Conservation (phyloP, 2,329 filamentous ascomycete species). For the Phyllosticta citribraziliensis region DNA sequence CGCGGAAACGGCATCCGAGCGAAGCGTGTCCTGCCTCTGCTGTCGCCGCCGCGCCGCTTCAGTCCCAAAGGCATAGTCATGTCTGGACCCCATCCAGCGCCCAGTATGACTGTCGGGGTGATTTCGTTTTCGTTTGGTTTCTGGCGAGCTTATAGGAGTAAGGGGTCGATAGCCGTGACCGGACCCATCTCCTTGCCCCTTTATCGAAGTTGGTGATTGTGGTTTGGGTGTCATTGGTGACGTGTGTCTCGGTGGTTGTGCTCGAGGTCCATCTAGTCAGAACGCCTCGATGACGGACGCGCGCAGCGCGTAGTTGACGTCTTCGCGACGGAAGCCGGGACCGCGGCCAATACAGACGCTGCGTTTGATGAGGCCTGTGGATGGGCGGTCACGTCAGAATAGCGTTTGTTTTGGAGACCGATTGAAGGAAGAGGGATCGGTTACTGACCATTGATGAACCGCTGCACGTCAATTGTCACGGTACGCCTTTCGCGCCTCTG, state of each 20-base stretch:
- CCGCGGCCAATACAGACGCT: slow-evolving; percentile 35
- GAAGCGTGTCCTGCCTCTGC: neutral
- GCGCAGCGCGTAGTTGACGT: slow-evolving; percentile 33
- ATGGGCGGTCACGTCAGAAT: neutral
- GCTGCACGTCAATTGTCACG: slow-evolving; percentile 34
- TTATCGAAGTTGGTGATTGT: neutral
- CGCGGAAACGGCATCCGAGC: neutral
- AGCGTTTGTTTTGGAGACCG: neutral
- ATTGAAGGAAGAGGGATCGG: neutral
- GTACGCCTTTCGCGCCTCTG: slow-evolving; percentile 23
- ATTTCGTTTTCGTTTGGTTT: neutral
- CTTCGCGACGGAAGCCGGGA: slow-evolving; percentile 33
- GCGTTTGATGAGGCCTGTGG: slow-evolving; percentile 25
- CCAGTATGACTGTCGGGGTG: neutral
- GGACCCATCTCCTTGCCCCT: neutral
- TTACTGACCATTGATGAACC: slow-evolving; percentile 34
- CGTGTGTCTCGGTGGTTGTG: neutral
- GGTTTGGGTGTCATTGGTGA: neutral
- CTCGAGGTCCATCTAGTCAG: slow-evolving; percentile 4
- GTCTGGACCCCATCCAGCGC: neutral
- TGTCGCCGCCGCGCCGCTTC: neutral
- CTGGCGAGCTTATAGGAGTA: neutral
- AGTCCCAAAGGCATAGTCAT: neutral
- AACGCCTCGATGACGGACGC: slow-evolving; percentile 22
- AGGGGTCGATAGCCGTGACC: neutral